Base-by-base conservation (phyloP, 176 grass and related monocot genomes). In the Carex parvula region DNA sequence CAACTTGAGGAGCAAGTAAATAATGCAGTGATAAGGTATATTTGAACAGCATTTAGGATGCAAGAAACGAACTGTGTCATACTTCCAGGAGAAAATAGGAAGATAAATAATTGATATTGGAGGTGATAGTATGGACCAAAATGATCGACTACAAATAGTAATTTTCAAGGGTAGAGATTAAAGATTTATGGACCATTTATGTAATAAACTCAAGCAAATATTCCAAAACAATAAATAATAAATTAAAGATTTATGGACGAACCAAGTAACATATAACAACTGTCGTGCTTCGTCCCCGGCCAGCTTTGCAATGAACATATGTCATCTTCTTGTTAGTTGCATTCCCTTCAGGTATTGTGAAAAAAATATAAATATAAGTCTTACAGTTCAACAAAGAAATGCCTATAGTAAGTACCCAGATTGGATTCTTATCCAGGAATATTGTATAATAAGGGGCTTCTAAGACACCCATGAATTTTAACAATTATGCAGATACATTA, bases 251-350 rank as follows among this genome's bases (percentile, higher is more conserved):
- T 37, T 8, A 73, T 44, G 20, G 26, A 6, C 84, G 21, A 55
- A 99, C 93, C 96, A 99, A 92, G 73, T 95, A 99, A 88, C 96
- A 99, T 64, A 99, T 88, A 63, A 99, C 96, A 85, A 99, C 89
- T 9, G 96, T 99, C 37, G 93, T 95, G 91, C 93, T 99, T 35
- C 96, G 93, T 22, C 96, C 96, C 74, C 93, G 91, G 72, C 96
- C 96, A 88, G 96, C 96, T 99, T 99, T 99, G 90, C 96, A 99
- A 64, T 99, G 96, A 72, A 99, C 93, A 85, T 99, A 99, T 33
- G 93, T 94, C 64, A 80, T 88, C 71, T 94, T 93, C 79, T 88
- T 91, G 85, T 83, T 84, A 24, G 72, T 83, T 79, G 90, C 81
- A 70, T 92, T 93, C 66, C 83, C 92, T 94, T 85, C 63, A 85